Evolutionary conservation across 2,329 filamentous ascomycete species (phyloP).

Genomic region (Xylaria sp.): DNA sequence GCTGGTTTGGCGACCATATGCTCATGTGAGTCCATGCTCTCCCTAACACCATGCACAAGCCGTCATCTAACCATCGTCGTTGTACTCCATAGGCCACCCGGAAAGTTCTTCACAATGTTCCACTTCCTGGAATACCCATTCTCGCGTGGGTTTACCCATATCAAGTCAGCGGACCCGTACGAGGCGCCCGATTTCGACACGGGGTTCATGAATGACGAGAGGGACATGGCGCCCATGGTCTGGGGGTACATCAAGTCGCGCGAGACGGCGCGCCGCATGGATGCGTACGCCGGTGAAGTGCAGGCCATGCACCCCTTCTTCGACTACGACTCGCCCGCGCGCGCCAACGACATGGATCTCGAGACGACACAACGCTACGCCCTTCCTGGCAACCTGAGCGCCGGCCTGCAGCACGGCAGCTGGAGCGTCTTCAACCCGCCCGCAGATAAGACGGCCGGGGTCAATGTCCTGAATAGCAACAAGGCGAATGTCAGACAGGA

Average conservation of each 20-base stretch:
- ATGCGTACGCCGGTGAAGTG: constrained; percentile 77
- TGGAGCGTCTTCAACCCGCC: constrained; percentile 68
- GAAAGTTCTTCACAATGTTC: constrained; percentile 86
- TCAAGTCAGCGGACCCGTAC: constrained; percentile 74
- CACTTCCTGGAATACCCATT: constrained; percentile 81
- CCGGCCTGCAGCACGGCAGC: constrained; percentile 74
- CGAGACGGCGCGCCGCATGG: constrained; percentile 79
- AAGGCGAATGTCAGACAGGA: constrained; percentile 64
- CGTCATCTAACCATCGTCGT: neutral
- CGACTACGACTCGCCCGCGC: constrained; percentile 70
- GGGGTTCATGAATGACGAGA: constrained; percentile 84
- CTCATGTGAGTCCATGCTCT: constrained; percentile 51
- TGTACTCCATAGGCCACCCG: constrained; percentile 63
- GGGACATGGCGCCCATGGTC: constrained; percentile 84
- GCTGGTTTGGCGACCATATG: constrained; percentile 67
- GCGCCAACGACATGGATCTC: constrained; percentile 75
- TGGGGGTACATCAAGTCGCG: constrained; percentile 85
- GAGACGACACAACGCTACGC: constrained; percentile 77
- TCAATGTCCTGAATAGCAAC: constrained; percentile 66
- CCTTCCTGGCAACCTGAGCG: constrained; percentile 71
- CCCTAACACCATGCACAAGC: no score
- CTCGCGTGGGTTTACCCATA: constrained; percentile 74
- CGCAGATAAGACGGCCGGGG: constrained; percentile 55
- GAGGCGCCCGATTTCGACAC: constrained; percentile 78
- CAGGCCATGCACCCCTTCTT: constrained; percentile 73